These are phyloP conservation scores for Vaccinium macrocarpon DNA, from an alignment of 148 eudicot species.

Conservation along the genomic window DNA sequence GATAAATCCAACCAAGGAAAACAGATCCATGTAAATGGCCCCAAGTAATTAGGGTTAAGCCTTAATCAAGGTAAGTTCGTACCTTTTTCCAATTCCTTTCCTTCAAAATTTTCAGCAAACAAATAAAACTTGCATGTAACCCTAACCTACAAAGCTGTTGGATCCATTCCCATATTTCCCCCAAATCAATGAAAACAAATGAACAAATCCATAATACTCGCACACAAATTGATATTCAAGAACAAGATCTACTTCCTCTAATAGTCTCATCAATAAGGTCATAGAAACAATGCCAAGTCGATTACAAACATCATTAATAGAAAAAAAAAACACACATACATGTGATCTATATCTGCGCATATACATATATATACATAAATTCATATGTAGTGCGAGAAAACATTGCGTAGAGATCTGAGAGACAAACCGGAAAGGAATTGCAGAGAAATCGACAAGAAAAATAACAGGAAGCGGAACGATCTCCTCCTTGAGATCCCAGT, in stretches of 20 bases:
- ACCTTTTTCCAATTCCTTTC: not conserved
- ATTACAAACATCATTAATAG: not conserved
- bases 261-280: not conserved
- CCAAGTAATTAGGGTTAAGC: not conserved
- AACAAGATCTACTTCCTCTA: not conserved
- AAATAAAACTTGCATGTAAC: not conserved
- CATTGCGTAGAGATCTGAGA: conserved; percentile 17
- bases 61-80: not conserved
- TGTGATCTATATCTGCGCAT: not conserved
- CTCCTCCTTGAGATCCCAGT: conserved; percentile 32
- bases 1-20: not conserved
- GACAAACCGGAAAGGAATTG: conserved; percentile 35
- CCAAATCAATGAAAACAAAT: not conserved
- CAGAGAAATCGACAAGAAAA: conserved; percentile 30
- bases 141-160: not conserved
- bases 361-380: not conserved
- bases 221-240: not conserved
- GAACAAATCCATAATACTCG: not conserved
- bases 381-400: not conserved
- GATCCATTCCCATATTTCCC: not conserved
- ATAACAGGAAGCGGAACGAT: conserved; percentile 25
- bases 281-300: not conserved
- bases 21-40: not conserved
- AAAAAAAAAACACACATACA: not conserved
- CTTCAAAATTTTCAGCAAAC: not conserved